Base-by-base conservation (phyloP, 2,329 filamentous ascomycete species). In the Gnomoniopsis sp. region DNA sequence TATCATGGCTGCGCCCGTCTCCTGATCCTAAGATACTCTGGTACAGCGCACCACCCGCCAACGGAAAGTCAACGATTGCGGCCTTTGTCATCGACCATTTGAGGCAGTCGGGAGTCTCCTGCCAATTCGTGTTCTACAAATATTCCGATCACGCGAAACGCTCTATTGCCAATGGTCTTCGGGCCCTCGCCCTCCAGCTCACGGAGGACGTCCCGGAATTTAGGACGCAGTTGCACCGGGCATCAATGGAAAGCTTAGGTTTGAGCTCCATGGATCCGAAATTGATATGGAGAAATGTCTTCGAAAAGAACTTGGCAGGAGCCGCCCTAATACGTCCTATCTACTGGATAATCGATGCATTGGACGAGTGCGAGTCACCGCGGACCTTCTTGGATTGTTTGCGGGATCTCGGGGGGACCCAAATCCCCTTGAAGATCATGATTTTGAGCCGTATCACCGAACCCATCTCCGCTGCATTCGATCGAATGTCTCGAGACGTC, bases 311-410 rank as follows among this genome's bases (percentile, higher is more conserved):
- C 15, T 15, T 38, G 34, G 34, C 34, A 8, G 15, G 15, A 15
- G 15, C 34, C 15, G 34, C 34, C 34, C 8, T 8, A 38, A 8
- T 15, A 19, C 15, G 41, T 17, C 53, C 43, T 7, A 15, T 21
- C 19, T 49, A 55, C 17, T 55, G 53, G 53, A 15, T 55, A 1
- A 49, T 55, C 7, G 53, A 55, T 15, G 44, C 43, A 11, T 19
- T 55, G 17, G 53, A 55, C 10, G 53, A 55, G 11, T 21, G 33
- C 10, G 44, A 55, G 3, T 23, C n/a, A 15, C 30, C 43, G 0
- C 15, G 44, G 11, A 26, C 3, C 8, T 14, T 47, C 23, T 36
- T 55, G 43, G 26, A 38, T 26, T 6, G 48, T 19, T 34, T 55
- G 8, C 33, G 48, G 43, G 52, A 54, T 10, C 6, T 48, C 6